Base-by-base conservation (phyloP, 177 flowering plant genomes). In the Vitis hybrid region DNA sequence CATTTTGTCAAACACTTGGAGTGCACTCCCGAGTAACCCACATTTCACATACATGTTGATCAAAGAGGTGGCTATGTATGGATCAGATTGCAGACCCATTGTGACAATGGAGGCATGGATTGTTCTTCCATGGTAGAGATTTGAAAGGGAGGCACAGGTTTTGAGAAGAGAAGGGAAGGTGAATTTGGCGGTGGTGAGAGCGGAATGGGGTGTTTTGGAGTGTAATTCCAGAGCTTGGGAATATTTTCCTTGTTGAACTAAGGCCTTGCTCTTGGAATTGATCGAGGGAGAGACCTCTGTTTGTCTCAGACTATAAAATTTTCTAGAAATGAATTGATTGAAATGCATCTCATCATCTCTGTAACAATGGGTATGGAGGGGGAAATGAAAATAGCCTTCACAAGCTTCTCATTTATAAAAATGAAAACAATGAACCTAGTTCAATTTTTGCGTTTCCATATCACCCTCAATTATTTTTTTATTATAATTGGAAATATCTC, bases 121-220 rank as follows among this genome's bases (percentile, higher is more conserved):
- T 7, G 65, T 65, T n/a, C 61, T 76, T 38, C 95, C 95, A 75
- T 78, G 57, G 71, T 19, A 28, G 50, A 78, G 82, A 55, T 79
- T 66, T 2, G 81, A 70, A 11, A 79, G 81, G 47, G 76, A 67
- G 72, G 87, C 78, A 54, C 87, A 86, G 64, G 89, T 83, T 67
- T 86, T 90, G 73, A 90, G 83, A 68, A 90, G 83, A 71, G 85
- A 81, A 15, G 91, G 95, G 84, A 80, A 79, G 50, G 82, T 71
- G 86, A 78, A 83, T 53, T 67, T 78, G 74, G 74, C 68, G 64
- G 77, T 58, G 20, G 55, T n/a, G 4, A 61, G 69, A n/a, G 69
- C 79, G 63, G 69, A 76, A 44, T 11, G 15, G 24, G 59, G 59
- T 20, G 50, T 47, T 49, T 44, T 61, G 12, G 83, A 38, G 74